phyloP scores from a whole-genome alignment of 176 grass and related monocot species.

The Saccharum officinarum region DNA sequence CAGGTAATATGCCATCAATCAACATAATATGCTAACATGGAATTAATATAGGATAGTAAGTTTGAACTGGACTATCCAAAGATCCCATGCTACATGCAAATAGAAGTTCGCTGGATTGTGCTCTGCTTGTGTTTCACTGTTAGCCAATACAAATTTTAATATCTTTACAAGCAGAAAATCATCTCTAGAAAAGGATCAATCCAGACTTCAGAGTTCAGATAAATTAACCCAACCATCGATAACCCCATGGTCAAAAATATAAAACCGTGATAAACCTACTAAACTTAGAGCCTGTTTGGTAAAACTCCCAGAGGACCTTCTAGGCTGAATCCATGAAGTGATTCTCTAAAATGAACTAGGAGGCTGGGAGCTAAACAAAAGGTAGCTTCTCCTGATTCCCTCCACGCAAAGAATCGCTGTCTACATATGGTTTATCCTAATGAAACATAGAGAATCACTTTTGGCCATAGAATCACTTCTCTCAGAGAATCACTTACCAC shows the following conservation, averaged over 20 bases:
- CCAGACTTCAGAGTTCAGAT: slow-evolving; percentile 19
- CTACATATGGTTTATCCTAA: not conserved
- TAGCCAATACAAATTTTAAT: slow-evolving; percentile 10
- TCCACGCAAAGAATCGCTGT: not conserved
- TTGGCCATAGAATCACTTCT: not conserved
- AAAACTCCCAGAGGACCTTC: not conserved
- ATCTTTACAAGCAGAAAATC: not conserved
- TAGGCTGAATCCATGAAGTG: not conserved
- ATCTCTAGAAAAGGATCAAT: slow-evolving; percentile 11
- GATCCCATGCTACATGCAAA: slow-evolving; percentile 6
- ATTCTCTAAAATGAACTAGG: not conserved
- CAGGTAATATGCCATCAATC: slow-evolving; percentile 12
- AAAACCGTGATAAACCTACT: slow-evolving; percentile 1
- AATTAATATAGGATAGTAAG: not conserved
- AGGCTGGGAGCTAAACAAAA: not conserved
- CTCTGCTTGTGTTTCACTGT: not conserved
- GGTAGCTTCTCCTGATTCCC: not conserved
- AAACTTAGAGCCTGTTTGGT: not conserved
- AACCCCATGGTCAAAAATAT: not conserved
- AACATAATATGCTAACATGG: slow-evolving; percentile 26
- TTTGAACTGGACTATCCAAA: not conserved
- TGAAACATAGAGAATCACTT: not conserved
- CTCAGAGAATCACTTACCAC: not conserved
- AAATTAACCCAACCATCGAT: slow-evolving; percentile 6
- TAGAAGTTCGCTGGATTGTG: not conserved